Conservation (phyloP, 805 yeast species). For the Saccharomycopsis fermentans region DNA sequence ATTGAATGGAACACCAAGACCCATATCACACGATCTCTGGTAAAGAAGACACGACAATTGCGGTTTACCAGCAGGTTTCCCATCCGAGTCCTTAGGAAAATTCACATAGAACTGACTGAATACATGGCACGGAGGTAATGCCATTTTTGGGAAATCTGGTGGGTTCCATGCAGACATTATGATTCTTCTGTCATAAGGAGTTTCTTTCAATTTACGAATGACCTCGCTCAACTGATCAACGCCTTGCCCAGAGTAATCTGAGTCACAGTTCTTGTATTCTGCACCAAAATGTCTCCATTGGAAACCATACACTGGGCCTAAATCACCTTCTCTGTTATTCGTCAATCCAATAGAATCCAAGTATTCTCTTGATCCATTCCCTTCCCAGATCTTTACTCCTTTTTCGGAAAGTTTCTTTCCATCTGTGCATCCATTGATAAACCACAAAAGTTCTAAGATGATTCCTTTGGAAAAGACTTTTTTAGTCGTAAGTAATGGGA, state of each 20-base stretch:
- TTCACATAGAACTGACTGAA: conserved; percentile 91
- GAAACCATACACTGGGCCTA: conserved; percentile 98
- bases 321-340: conserved; percentile 80
- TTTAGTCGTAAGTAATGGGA: conserved; percentile 90
- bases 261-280: conserved; percentile 72
- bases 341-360: conserved; percentile 74
- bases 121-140: conserved; percentile 97
- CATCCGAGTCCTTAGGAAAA: conserved; percentile 44
- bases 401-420: conserved; percentile 66
- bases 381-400: conserved; percentile 98
- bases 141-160: conserved; percentile 88
- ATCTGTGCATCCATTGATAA: conserved; percentile 81
- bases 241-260: conserved; percentile 82
- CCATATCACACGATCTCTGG: conserved; percentile 99
- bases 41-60: conserved; percentile 79
- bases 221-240: conserved; percentile 80
- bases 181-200: conserved; percentile 91
- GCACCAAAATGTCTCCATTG: conserved; percentile 99
- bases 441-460: conserved; percentile 87
- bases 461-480: conserved; percentile 85
- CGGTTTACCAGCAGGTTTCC: conserved; percentile 34
- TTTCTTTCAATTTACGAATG: conserved; percentile 67
- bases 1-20: conserved; percentile 97
- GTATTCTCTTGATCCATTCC: conserved; percentile 90
- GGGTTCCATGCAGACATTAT: conserved; percentile 98